Conservation (phyloP, 2,329 filamentous ascomycete genomes). For the Cladophialophora immunda region DNA sequence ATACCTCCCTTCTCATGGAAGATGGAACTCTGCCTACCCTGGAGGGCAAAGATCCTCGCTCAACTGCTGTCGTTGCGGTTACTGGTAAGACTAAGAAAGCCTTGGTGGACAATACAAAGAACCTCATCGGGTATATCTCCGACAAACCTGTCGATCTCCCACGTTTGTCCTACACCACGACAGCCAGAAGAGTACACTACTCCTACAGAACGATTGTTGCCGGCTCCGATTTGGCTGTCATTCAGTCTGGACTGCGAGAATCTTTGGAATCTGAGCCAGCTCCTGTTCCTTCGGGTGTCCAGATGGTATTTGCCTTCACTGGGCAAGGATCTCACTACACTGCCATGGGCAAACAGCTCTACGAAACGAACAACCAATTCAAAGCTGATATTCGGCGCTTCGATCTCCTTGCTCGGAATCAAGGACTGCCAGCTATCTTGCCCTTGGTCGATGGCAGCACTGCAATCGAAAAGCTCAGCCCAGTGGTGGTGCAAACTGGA, state of each 20-base stretch:
- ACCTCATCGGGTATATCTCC: constrained; percentile 62
- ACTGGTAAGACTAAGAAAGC: constrained; percentile 61
- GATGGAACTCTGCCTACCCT: constrained; percentile 45
- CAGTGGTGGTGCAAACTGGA: constrained; percentile 51
- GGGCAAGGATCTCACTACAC: constrained; percentile 48
- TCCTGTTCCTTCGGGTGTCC: background rate
- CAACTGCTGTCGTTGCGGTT: constrained; percentile 63
- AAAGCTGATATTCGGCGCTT: constrained; percentile 45
- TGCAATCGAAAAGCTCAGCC: constrained; percentile 38
- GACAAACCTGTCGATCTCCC: constrained; percentile 58
- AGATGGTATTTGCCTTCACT: constrained; percentile 48
- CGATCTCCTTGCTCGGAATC: constrained; percentile 44
- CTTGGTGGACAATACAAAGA: constrained; percentile 58
- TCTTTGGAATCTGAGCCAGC: constrained; percentile 28
- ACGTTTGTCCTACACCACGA: constrained; percentile 69
- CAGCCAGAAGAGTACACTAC: constrained; percentile 69
- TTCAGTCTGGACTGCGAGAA: constrained; percentile 37
- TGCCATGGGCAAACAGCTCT: constrained; percentile 46
- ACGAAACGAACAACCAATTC: constrained; percentile 42
- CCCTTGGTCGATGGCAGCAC: constrained; percentile 42
- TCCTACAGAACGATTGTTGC: constrained; percentile 42
- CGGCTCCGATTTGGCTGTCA: constrained; percentile 41
- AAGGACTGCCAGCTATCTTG: constrained; percentile 45
- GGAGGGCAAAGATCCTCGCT: constrained; percentile 58
- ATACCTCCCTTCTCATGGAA: constrained; percentile 62